phyloP scores from a whole-genome alignment of 148 eudicot species.

The Drosera capensis region DNA sequence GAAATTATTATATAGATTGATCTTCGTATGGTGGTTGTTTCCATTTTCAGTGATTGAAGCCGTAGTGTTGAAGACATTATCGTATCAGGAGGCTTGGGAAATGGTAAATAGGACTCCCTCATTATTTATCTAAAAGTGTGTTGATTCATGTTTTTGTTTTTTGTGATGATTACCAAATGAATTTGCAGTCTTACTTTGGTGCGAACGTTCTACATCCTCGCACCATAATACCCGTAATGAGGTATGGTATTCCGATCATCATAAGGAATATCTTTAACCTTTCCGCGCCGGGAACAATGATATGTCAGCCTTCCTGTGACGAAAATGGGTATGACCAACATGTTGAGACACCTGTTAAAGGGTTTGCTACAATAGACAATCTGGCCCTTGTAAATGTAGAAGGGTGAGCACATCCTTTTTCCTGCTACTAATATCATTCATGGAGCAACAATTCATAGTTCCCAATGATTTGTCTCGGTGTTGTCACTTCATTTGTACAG shows the following conservation, averaged over 20 bases:
- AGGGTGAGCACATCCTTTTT: constrained; percentile 54
- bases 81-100: constrained; percentile 99
- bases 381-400: constrained; percentile 92
- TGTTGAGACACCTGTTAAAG: constrained; percentile 68
- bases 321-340: constrained; percentile 35
- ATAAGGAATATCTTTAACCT: constrained; percentile 96
- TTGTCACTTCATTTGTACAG: constrained; percentile 19
- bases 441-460: too few relatives aligned
- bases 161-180: constrained; percentile 5
- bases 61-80: constrained; percentile 62
- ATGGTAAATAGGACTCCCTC: constrained; percentile 37
- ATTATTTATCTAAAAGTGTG: neutral
- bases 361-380: constrained; percentile 96
- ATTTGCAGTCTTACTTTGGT: constrained; percentile 92
- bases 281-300: constrained; percentile 79
- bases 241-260: constrained; percentile 77
- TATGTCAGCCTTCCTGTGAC: constrained; percentile 39
- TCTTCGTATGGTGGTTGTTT: too few relatives aligned
- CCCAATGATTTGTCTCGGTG: too few relatives aligned
- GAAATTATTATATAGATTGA: too few relatives aligned
- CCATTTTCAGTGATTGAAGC: constrained; percentile 74
- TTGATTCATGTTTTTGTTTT: constrained; percentile 1
- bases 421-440: neutral
- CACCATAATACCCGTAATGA: constrained; percentile 96
- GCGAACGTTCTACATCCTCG: constrained; percentile 98